A percentile compares a stretch with the other conserved stretches of the same genome.
These are phyloP conservation scores for Venturia aucupariae DNA, from an alignment of 2,329 filamentous ascomycete genomes.

Conservation along the genomic window DNA sequence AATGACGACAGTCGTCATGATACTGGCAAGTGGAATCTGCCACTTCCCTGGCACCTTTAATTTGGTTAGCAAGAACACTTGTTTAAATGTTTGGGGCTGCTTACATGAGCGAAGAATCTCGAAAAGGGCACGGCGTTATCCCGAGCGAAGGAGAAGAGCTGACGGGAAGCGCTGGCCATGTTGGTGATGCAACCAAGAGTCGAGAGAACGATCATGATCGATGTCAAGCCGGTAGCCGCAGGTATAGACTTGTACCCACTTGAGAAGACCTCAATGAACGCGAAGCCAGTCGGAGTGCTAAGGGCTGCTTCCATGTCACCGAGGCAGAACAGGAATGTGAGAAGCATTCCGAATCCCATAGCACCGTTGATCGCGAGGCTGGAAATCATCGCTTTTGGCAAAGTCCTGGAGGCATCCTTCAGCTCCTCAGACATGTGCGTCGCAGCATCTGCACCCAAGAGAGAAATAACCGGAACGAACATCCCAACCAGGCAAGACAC, in stretches of 20 bases:
- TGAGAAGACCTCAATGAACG: conserved; percentile 23
- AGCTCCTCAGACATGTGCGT: conserved; percentile 24
- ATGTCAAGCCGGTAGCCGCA: conserved; percentile 22
- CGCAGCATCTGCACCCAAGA: conserved; percentile 12
- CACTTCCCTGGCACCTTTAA: conserved; percentile 23
- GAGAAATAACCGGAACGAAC: conserved; percentile 5
- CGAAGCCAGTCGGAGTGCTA: conserved; percentile 8
- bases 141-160: conserved; percentile 29
- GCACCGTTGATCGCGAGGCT: conserved; percentile 21
- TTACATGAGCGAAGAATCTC: neutral
- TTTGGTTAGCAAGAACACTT: conserved; percentile 11
- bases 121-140: conserved; percentile 27
- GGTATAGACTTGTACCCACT: conserved; percentile 5
- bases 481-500: conserved; percentile 15
- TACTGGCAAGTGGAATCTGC: conserved; percentile 25
- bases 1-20: conserved; percentile 24
- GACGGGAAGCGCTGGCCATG: conserved; percentile 25
- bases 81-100: conserved; percentile 9
- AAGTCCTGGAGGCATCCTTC: conserved; percentile 24
- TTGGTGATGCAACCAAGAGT: conserved; percentile 22
- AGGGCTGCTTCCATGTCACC: conserved; percentile 11
- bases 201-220: conserved; percentile 21
- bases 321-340: conserved; percentile 29
- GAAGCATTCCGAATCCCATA: conserved; percentile 12
- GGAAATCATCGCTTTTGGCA: conserved; percentile 34